Percentiles rank a stretch among this genome's conserved stretches.
phyloP scores from a whole-genome alignment of 768 basidiomycete genomes.

The Trametes coccinea region DNA sequence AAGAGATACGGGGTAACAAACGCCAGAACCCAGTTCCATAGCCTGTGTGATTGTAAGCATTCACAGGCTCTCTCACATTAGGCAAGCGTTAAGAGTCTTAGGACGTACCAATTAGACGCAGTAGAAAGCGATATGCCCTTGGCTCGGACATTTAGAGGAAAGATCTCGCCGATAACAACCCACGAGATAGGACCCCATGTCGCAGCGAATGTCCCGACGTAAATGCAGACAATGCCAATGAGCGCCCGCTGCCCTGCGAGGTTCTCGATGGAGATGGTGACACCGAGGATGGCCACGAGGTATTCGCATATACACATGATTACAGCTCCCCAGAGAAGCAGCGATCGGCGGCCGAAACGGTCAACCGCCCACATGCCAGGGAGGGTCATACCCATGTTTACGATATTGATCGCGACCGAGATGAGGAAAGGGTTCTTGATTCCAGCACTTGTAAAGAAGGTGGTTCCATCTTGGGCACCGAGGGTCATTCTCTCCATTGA shows the following conservation, averaged over 20 bases:
- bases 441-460: slow-evolving; percentile 46
- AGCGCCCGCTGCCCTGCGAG: slow-evolving; percentile 57
- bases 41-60: background rate
- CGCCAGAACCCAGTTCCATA: slow-evolving; percentile 44
- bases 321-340: slow-evolving; percentile 74
- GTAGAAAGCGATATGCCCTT: slow-evolving; percentile 76
- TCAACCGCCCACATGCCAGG: slow-evolving; percentile 81
- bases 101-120: slow-evolving; percentile 57
- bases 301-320: slow-evolving; percentile 86
- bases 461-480: slow-evolving; percentile 37
- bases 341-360: slow-evolving; percentile 72
- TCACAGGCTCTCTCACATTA: too few relatives aligned
- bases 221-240: slow-evolving; percentile 52
- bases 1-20: slow-evolving; percentile 38
- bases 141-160: slow-evolving; percentile 57
- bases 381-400: slow-evolving; percentile 78
- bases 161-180: slow-evolving; percentile 51
- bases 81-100: too few relatives aligned
- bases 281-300: slow-evolving; percentile 68
- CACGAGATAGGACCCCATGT: slow-evolving; percentile 73
- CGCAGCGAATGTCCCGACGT: slow-evolving; percentile 40
- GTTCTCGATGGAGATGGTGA: slow-evolving; percentile 28
- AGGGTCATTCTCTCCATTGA: too few relatives aligned
- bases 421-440: slow-evolving; percentile 50
- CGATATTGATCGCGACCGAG: slow-evolving; percentile 65